Conservation (phyloP, 2,329 filamentous ascomycete species). For the Colletotrichum sp. region DNA sequence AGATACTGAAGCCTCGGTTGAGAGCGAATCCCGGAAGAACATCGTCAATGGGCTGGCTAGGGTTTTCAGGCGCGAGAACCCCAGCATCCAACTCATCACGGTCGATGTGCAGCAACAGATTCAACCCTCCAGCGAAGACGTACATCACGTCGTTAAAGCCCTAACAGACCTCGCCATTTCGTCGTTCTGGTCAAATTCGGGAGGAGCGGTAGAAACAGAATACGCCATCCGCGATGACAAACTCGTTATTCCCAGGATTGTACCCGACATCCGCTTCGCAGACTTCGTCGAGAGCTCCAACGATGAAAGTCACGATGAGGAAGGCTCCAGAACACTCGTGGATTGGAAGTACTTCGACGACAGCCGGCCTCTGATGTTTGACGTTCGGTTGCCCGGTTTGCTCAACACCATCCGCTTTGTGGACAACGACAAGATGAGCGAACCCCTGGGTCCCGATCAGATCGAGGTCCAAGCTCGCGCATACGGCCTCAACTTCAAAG, state of each 20-base stretch:
- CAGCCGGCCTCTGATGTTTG: conserved; percentile 13
- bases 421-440: not conserved
- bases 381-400: conserved; percentile 20
- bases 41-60: conserved; percentile 25
- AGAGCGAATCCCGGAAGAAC: conserved; percentile 4
- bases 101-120: conserved; percentile 17
- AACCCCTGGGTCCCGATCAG: conserved; percentile 19
- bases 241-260: not conserved
- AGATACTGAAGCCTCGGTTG: not conserved
- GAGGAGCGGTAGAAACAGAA: not conserved
- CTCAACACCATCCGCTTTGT: conserved; percentile 15
- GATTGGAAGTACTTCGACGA: not conserved
- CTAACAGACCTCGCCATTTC: not conserved
- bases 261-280: not conserved
- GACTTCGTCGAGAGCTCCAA: not conserved
- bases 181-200: not conserved
- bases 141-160: not conserved
- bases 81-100: conserved; percentile 22
- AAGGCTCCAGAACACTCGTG: not conserved
- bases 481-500: conserved; percentile 27
- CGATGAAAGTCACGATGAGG: not conserved
- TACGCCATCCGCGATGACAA: not conserved
- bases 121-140: not conserved
- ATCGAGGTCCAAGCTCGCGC: conserved; percentile 25
- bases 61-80: conserved; percentile 26